phyloP scores from a whole-genome alignment of 208 protist genomes.

The Phytomonas serpens region DNA sequence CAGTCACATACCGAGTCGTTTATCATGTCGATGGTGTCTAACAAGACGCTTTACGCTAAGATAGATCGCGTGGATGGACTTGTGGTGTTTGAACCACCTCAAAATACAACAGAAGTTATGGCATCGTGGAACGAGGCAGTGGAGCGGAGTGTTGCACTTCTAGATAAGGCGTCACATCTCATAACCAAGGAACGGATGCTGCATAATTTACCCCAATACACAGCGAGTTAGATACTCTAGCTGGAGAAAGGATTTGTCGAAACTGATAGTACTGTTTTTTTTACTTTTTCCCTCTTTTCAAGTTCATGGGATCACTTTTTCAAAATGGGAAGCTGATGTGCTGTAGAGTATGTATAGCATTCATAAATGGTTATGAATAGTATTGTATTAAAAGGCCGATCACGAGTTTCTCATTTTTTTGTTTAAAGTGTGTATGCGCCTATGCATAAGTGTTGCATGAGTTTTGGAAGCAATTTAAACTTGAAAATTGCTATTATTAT shows the following conservation, averaged over 20 bases:
- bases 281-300: conserved; percentile 4
- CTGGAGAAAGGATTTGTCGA: conserved; percentile 7
- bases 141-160: conserved; percentile 75
- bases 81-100: conserved; percentile 83
- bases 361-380: not conserved
- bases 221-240: not conserved
- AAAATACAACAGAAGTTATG: conserved; percentile 87
- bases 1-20: conserved; percentile 86
- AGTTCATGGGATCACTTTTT: not conserved
- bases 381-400: not conserved
- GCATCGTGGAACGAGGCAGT: conserved; percentile 84
- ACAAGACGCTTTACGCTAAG: conserved; percentile 88
- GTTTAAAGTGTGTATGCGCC: not conserved
- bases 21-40: conserved; percentile 89
- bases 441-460: not conserved
- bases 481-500: not conserved
- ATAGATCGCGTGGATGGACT: conserved; percentile 92
- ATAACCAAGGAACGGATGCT: conserved; percentile 93
- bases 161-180: conserved; percentile 92
- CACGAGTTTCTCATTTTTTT: not conserved
- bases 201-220: conserved; percentile 36
- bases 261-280: not conserved
- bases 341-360: not conserved
- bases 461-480: not conserved
- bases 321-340: not conserved